A percentile compares a stretch with the other conserved stretches of the same genome.
These are phyloP conservation scores for Saccharomycopsis lassenensis DNA, from an alignment of 805 yeast species.

Conservation along the genomic window DNA sequence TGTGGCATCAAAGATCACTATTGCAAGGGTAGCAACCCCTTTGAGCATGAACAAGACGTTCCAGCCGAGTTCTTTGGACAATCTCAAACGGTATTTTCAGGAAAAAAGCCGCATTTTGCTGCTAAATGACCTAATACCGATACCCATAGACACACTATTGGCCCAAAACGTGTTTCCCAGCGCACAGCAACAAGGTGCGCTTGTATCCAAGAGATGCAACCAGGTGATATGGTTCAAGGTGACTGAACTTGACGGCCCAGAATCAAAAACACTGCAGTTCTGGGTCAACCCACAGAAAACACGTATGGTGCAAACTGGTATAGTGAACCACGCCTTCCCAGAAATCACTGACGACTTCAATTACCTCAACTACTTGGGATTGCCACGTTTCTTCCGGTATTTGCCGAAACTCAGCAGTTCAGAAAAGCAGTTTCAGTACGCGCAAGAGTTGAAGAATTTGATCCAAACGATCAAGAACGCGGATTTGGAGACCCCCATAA, in stretches of 20 bases:
- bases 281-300: conserved; percentile 60
- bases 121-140: conserved; percentile 61
- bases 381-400: conserved; percentile 33
- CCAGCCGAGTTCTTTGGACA: conserved; percentile 50
- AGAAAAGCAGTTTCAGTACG: conserved; percentile 31
- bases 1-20: conserved; percentile 54
- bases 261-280: conserved; percentile 28
- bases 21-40: conserved; percentile 61
- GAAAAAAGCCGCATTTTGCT: conserved; percentile 45
- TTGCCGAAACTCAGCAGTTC: conserved; percentile 9
- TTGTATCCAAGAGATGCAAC: conserved; percentile 51
- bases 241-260: conserved; percentile 35
- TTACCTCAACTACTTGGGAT: conserved; percentile 38
- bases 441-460: conserved; percentile 40
- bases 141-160: conserved; percentile 59
- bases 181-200: conserved; percentile 23
- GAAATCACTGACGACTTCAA: conserved; percentile 20
- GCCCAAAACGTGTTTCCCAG: conserved; percentile 40
- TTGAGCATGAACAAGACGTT: conserved; percentile 50
- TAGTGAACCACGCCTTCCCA: conserved; percentile 28
- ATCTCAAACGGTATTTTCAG: conserved; percentile 54
- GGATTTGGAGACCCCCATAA: conserved; percentile 29
- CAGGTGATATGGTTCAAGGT: conserved; percentile 80
- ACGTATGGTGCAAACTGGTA: conserved; percentile 58
- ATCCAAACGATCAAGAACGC: conserved; percentile 33